Base-by-base conservation (phyloP, 169 alveolate genomes). In the Cytauxzoon felis region DNA sequence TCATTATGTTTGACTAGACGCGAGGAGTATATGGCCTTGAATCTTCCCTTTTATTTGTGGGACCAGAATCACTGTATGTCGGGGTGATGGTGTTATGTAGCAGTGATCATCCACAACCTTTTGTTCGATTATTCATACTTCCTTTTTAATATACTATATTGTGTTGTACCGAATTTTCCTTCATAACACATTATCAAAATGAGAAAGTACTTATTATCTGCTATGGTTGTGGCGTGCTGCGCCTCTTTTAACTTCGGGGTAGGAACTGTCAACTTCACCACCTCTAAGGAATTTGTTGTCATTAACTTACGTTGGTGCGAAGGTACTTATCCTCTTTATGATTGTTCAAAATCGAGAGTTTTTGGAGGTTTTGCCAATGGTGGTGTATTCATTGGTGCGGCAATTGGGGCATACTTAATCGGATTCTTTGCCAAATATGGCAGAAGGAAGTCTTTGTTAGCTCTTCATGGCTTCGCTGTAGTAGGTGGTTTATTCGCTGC, bases 241-340 rank as follows among this genome's bases (percentile, higher is more conserved):
- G 88, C 78, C 26, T 79, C 91, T 23, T 54, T 80, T 51, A 73
- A 70, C 36, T 85, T 85, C 65, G 91, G 91, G 0, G 58, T 75
- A 16, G 70, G 79, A 48, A 78, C 78, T 5, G 87, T 81, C 29
- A 83, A 59, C 43, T 75, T 85, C 51, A 73, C 45, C 40, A 76
- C 78, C 0, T 80, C 85, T 30, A 85, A 75, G 33, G 85, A 80
- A 38, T 85, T 80, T 49, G 81, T 81, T 7, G 61, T 73, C 6
- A 81, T 80, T 9, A 88, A 85, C 47, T 68, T 85, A 58, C 80
- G 40, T 42, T 85, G 91, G 91, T 85, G 91, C 26, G 45, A 64
- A 9, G 86, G 49, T 11, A 53, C 61, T 21, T 48, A 13, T 16
- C 51, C 43, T 3, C 13, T 21, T 5, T 24, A 33, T 7, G 78